Percentiles rank a stretch among this genome's conserved stretches.
These are phyloP conservation scores for Botrytis hyacinthi DNA, from an alignment of 2,329 filamentous ascomycete species.

Conservation along the genomic window DNA sequence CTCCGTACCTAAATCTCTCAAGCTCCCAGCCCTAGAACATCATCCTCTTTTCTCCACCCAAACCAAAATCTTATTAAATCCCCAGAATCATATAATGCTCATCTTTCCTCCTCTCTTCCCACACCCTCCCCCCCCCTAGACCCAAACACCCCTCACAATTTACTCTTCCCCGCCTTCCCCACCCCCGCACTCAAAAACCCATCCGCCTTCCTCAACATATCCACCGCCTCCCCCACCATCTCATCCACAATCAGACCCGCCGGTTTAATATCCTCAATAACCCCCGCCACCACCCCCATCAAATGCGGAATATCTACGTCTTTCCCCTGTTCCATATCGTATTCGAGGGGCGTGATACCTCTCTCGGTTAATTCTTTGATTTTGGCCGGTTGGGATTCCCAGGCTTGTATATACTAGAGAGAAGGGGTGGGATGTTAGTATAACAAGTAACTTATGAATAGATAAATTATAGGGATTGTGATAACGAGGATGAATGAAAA, in stretches of 20 bases:
- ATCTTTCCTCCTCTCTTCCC: not conserved
- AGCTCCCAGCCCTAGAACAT: too few species aligned
- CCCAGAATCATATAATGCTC: not conserved
- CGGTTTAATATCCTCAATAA: conserved; percentile 74
- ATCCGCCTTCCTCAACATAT: conserved; percentile 60
- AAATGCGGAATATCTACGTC: conserved; percentile 84
- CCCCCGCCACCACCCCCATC: conserved; percentile 90
- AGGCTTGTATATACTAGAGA: conserved; percentile 70
- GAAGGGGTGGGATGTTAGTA: not conserved
- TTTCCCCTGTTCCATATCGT: conserved; percentile 78
- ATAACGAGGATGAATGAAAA: not conserved
- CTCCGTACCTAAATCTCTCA: not conserved
- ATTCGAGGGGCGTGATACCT: conserved; percentile 76
- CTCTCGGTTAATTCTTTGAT: conserved; percentile 72
- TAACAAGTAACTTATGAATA: not conserved
- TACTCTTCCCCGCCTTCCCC: not conserved
- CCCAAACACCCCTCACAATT: not conserved
- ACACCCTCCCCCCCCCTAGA: too few species aligned
- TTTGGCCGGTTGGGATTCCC: conserved; percentile 74
- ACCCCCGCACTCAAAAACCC: not conserved
- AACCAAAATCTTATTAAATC: not conserved
- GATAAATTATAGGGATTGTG: not conserved
- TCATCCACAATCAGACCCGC: conserved; percentile 82
- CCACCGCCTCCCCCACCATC: conserved; percentile 77
- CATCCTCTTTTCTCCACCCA: not conserved